Conservation (phyloP, 306 rosid genomes). For the Sicyos baderoa region DNA sequence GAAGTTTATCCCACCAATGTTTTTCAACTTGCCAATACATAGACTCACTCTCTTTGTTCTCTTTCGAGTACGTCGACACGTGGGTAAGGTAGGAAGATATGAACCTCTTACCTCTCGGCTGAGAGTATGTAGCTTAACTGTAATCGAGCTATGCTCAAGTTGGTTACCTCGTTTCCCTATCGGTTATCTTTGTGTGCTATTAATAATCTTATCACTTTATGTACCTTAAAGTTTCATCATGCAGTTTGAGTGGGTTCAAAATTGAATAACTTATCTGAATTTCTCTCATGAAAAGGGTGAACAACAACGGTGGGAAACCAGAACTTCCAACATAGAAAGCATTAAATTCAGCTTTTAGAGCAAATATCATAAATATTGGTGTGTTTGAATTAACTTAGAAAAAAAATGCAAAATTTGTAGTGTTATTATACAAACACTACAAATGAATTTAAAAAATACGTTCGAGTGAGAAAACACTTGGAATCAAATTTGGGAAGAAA, state of each 20-base stretch:
- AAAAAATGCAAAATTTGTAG: too few species aligned
- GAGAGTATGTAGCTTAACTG: neutral
- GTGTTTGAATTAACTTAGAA: too few species aligned
- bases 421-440: too few species aligned
- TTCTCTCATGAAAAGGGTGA: too few species aligned
- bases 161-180: neutral
- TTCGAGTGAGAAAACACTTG: too few species aligned
- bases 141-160: neutral
- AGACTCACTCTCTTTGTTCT: neutral
- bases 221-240: neutral
- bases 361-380: too few species aligned
- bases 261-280: neutral
- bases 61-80: neutral
- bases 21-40: constrained; percentile 17
- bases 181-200: neutral
- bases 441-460: too few species aligned
- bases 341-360: too few species aligned
- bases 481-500: too few species aligned
- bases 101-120: neutral
- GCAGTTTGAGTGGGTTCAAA: neutral
- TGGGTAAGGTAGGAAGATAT: neutral
- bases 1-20: constrained; percentile 48
- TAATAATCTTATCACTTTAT: neutral
- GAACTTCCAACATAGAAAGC: neutral
- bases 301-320: too few species aligned